Percentiles rank a stretch among this genome's conserved stretches.
Conservation (phyloP, 352 stramenopile genomes). For the Phytophthora pinifolia region DNA sequence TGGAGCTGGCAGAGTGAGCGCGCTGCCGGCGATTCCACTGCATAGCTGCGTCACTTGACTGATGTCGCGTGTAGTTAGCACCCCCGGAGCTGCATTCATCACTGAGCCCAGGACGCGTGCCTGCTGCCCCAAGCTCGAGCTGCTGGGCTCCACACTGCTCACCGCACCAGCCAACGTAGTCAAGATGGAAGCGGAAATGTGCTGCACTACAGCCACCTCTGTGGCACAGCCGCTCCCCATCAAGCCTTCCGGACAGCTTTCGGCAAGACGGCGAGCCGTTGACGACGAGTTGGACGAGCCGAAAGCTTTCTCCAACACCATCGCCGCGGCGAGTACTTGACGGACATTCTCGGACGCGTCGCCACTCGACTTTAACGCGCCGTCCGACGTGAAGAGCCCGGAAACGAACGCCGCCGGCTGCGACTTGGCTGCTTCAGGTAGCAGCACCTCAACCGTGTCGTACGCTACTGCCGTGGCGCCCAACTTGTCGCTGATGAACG, state of each 20-base stretch:
- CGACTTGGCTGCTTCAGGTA: conserved; percentile 34
- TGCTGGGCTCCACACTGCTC: conserved; percentile 39
- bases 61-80: conserved; percentile 36
- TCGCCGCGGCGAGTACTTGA: conserved; percentile 41
- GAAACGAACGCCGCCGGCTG: conserved; percentile 46
- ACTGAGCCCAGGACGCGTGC: conserved; percentile 48
- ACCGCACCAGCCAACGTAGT: conserved; percentile 32
- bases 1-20: conserved; percentile 40
- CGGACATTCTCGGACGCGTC: conserved; percentile 34
- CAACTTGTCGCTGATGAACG: conserved; percentile 54
- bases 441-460: conserved; percentile 36
- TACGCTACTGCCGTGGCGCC: conserved; percentile 40
- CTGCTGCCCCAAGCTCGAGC: conserved; percentile 51
- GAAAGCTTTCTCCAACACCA: conserved; percentile 50
- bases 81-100: conserved; percentile 34
- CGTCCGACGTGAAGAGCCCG: conserved; percentile 27
- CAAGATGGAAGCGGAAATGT: conserved; percentile 48
- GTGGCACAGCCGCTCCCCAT: conserved; percentile 50
- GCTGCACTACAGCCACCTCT: conserved; percentile 32
- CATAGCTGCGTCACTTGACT: conserved; percentile 42
- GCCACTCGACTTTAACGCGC: conserved; percentile 7
- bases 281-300: conserved; percentile 2
- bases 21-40: conserved; percentile 43
- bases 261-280: conserved; percentile 15
- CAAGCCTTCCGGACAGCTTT: conserved; percentile 31